Evolutionary conservation across 345 rosid genomes (phyloP).

Genomic region (Trapa bicornis): DNA sequence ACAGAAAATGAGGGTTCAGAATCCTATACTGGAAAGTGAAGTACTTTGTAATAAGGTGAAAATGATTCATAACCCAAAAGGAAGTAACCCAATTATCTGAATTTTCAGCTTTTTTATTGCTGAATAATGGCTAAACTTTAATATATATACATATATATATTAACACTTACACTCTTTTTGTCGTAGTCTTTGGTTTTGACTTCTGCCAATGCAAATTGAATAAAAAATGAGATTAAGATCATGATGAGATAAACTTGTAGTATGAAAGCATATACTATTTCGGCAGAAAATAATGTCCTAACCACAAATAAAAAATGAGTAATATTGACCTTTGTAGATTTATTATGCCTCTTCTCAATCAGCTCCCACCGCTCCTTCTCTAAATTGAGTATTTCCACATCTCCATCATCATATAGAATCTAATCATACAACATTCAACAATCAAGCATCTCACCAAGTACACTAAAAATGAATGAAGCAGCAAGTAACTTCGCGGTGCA

Average conservation of each 20-base stretch:
- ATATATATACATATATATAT: too few relatives aligned
- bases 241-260: not conserved
- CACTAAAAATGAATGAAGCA: not conserved
- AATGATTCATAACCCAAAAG: not conserved
- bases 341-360: conserved; percentile 36
- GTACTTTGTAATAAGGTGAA: not conserved
- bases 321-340: conserved; percentile 43
- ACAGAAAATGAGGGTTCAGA: not conserved
- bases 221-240: conserved; percentile 5
- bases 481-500: conserved; percentile 1
- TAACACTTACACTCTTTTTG: conserved; percentile 39
- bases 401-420: conserved; percentile 91
- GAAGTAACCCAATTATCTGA: not conserved
- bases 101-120: too few relatives aligned
- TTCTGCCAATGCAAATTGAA: conserved; percentile 36
- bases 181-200: conserved; percentile 26
- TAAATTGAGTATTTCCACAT: conserved; percentile 78
- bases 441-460: not conserved
- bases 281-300: not conserved
- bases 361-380: conserved; percentile 91
- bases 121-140: too few relatives aligned
- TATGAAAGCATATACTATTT: not conserved
- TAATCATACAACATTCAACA: conserved; percentile 10
- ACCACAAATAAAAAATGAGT: conserved; percentile 11
- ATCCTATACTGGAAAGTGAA: not conserved